These are phyloP conservation scores for Neurospora sp. DNA, from an alignment of 495 filamentous ascomycete species.

Conservation along the genomic window DNA sequence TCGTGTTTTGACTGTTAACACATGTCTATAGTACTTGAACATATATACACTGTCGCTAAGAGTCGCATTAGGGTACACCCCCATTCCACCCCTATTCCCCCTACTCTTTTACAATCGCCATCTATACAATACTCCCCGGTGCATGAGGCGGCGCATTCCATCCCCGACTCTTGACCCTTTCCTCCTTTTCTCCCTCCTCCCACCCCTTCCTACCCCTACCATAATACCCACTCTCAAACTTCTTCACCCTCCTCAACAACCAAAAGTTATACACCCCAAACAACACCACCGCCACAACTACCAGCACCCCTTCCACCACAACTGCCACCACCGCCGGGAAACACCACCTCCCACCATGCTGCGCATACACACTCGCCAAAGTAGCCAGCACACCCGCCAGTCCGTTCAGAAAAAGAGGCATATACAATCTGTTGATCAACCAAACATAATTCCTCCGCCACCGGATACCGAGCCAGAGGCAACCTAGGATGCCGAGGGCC, in stretches of 20 bases:
- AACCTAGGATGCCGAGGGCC: conserved; percentile 8
- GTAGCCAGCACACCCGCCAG: conserved; percentile 39
- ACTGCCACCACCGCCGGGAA: conserved; percentile 34
- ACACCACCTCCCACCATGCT: conserved; percentile 34
- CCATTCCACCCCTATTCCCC: not conserved
- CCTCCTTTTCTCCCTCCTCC: not conserved
- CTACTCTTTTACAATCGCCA: not conserved
- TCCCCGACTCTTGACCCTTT: not conserved
- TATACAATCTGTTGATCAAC: conserved; percentile 33
- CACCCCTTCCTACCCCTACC: not conserved
- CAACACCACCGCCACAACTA: conserved; percentile 14
- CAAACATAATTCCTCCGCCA: conserved; percentile 34
- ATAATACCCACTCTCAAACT: not conserved
- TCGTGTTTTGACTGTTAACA: not conserved
- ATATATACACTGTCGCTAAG: too few relatives aligned
- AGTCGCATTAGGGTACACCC: too few relatives aligned
- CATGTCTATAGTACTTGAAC: not conserved
- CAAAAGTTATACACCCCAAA: conserved; percentile 28
- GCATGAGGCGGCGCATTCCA: conserved; percentile 5
- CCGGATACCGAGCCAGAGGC: conserved; percentile 14
- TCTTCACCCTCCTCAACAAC: conserved; percentile 22
- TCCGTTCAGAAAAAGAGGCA: conserved; percentile 34
- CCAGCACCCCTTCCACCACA: conserved; percentile 14
- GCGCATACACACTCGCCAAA: conserved; percentile 39
- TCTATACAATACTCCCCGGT: conserved; percentile 14